Evolutionary conservation across 257 asterid species (phyloP), one percentile per base, ranked within the genome.

Genomic region (Salvia hispanica): DNA sequence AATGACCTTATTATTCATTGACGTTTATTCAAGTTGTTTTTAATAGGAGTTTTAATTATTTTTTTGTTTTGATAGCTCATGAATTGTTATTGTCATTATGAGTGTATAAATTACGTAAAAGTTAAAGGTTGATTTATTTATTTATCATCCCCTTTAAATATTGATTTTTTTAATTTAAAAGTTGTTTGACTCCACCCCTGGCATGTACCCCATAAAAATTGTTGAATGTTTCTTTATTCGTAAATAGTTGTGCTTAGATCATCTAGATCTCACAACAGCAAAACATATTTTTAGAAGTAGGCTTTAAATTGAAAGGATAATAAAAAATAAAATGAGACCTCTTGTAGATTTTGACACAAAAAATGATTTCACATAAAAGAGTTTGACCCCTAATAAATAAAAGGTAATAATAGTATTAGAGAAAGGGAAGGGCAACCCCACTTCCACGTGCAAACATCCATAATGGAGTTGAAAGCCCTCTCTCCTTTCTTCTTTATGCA

Each of bases 391-490:
- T 3, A 2, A 53, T 21, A 7, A 55, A 25, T 25, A 1, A 25
- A 25, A 25, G 31, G 31, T 25, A 43, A 62, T 0, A 10, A 52
- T 70, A 48, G 55, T 13, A 11, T 67, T 58, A 28, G 73, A 39
- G 69, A 12, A 59, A 58, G 12, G 43, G 44, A 53, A 28, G 65
- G 57, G 8, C 33, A 48, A n/a, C 42, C 43, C 58, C 50, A 57
- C 72, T 44, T 68, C 73, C 64, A 66, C 73, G 73, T 66, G 73
- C 70, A 74, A 33, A 15, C 31, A 31, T 40, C 65, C 78, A 60
- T 67, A 52, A 53, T 67, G 65, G 74, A 52, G 18, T 45, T 37
- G 39, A 55, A 63, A 7, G n/a, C 9, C 58, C 42, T 14, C 13
- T 34, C 28, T 40, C 34, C 37, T 46, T 46, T 57, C 46, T 70